Evolutionary conservation across 208 protist species (phyloP), one percentile per base, ranked within the genome.

Genomic region (Cochliopodium minus): DNA sequence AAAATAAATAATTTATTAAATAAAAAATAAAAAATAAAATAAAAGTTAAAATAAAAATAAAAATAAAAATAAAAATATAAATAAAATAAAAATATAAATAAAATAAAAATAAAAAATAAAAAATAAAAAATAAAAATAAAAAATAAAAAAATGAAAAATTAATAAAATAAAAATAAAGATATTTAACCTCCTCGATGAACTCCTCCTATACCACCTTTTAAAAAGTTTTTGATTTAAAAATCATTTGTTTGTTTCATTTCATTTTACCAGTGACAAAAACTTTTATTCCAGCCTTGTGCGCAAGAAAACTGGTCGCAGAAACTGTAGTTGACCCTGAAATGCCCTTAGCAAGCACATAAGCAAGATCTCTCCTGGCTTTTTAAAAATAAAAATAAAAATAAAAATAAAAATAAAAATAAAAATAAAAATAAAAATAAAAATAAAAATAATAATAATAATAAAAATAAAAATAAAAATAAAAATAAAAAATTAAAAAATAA

Each of bases 231-330:
- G n/a, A n/a, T n/a, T n/a, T n/a, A n/a, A n/a, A n/a, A n/a, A n/a
- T n/a, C n/a, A n/a, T n/a, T n/a, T n/a, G n/a, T n/a, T n/a, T n/a
- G n/a, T n/a, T n/a, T n/a, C n/a, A n/a, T n/a, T n/a, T n/a, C 13
- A 90, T 67, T 23, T 86, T 86, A 20, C 86, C 86, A 3, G 86
- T 92, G 1, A 78, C 84, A 59, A 91, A 91, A 1, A 90, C 66
- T 5, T 23, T 1, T 39, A 76, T 77, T 23, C 74, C 71, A n/a
- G 53, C 77, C 40, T 62, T 33, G 38, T 72, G 23, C 7, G 77
- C 75, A 0, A 86, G 33, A 0, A 60, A 38, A 68, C 83, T 86
- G 0, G 86, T 92, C 1, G 58, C 67, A 5, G 67, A 52, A 4
- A 92, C 86, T 9, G 86, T 92, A 0, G 86, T 92, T 1, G 77